Conservation (phyloP, 257 asterid genomes). For the Rauvolfia tetraphylla region DNA sequence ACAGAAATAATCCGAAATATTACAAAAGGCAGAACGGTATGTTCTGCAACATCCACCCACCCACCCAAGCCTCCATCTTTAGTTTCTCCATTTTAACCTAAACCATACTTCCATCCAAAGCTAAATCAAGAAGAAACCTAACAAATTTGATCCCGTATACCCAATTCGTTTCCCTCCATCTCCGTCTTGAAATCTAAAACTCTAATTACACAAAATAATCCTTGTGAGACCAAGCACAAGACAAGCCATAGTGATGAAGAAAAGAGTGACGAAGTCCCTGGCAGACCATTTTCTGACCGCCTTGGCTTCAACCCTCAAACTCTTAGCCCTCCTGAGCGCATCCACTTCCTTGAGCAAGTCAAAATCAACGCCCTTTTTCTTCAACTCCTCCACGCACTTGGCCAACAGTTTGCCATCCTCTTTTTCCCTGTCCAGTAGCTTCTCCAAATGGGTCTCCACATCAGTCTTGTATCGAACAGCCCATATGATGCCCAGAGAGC, state of each 20-base stretch:
- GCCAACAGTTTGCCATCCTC: slow-evolving; percentile 66
- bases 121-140: background rate
- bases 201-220: slow-evolving; percentile 52
- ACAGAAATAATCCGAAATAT: background rate
- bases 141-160: background rate
- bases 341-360: slow-evolving; percentile 90
- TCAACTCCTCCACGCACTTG: slow-evolving; percentile 83
- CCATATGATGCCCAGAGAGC: slow-evolving; percentile 58
- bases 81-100: slow-evolving; percentile 3
- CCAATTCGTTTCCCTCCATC: background rate
- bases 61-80: background rate
- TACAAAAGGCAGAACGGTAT: slow-evolving; percentile 31
- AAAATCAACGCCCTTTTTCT: slow-evolving; percentile 74
- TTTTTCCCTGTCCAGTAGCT: slow-evolving; percentile 66
- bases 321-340: slow-evolving; percentile 87
- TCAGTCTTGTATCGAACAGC: slow-evolving; percentile 62
- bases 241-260: slow-evolving; percentile 64
- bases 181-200: background rate
- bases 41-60: slow-evolving; percentile 29
- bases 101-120: slow-evolving; percentile 13
- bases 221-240: slow-evolving; percentile 57
- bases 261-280: slow-evolving; percentile 64
- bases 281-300: slow-evolving; percentile 67
- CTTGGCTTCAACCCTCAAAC: slow-evolving; percentile 63
- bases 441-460: slow-evolving; percentile 59